Conservation (phyloP, 805 yeast species). For the Monosporozyma unispora region DNA sequence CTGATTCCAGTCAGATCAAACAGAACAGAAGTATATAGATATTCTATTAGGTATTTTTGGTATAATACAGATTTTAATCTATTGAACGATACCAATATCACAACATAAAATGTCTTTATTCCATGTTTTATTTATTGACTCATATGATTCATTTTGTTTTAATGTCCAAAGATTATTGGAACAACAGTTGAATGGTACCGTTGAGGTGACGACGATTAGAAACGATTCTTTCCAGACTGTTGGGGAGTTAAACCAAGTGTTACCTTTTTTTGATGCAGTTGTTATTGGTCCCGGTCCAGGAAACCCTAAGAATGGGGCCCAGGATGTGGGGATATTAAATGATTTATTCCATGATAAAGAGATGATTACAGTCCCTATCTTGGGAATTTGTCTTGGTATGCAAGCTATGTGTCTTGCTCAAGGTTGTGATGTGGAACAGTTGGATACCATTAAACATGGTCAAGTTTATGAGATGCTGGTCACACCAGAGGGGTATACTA, state of each 20-base stretch:
- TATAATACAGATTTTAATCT: too few relatives aligned
- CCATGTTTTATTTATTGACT: conserved; percentile 49
- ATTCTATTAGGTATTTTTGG: too few relatives aligned
- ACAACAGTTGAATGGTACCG: conserved; percentile 26
- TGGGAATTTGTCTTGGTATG: conserved; percentile 92
- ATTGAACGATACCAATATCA: neutral
- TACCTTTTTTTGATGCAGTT: conserved; percentile 58
- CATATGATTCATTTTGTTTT: conserved; percentile 91
- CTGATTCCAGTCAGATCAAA: too few relatives aligned
- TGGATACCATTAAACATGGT: conserved; percentile 71
- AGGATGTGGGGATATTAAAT: conserved; percentile 68
- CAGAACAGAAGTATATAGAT: too few relatives aligned
- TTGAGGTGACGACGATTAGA: conserved; percentile 31
- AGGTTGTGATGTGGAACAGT: conserved; percentile 47
- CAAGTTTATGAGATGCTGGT: conserved; percentile 51
- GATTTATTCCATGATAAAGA: conserved; percentile 37
- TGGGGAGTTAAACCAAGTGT: conserved; percentile 32
- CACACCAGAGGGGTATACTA: conserved; percentile 12
- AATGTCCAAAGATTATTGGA: conserved; percentile 61
- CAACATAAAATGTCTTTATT: neutral
- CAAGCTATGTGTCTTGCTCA: conserved; percentile 64
- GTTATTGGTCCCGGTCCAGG: conserved; percentile 98
- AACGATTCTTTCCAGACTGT: conserved; percentile 30
- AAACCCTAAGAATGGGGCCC: conserved; percentile 46
- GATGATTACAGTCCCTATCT: conserved; percentile 43